phyloP scores from a whole-genome alignment of 305 asterid genomes.

The Nicotiana rustica region DNA sequence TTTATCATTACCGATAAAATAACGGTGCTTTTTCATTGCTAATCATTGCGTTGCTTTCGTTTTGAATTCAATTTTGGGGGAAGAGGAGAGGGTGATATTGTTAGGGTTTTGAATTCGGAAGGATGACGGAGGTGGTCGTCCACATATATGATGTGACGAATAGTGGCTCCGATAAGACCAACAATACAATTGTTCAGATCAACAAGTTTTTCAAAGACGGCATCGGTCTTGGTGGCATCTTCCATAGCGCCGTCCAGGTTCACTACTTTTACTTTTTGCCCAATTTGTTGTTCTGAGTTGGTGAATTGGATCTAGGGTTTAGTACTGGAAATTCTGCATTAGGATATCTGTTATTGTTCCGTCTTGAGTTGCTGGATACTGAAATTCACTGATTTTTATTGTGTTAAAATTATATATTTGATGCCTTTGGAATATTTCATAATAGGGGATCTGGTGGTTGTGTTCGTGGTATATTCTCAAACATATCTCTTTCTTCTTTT shows the following conservation, averaged over 20 bases:
- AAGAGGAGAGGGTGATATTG: slow-evolving; percentile 8
- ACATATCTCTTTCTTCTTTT: neutral
- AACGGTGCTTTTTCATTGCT: slow-evolving; percentile 18
- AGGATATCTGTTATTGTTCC: neutral
- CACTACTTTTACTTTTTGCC: neutral
- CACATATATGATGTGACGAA: slow-evolving; percentile 93
- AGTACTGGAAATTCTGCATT: neutral
- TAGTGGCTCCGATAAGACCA: slow-evolving; percentile 82
- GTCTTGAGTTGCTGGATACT: slow-evolving; percentile 11
- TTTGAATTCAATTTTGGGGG: neutral
- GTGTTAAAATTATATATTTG: neutral
- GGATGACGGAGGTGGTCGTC: slow-evolving; percentile 84
- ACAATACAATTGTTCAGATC: slow-evolving; percentile 88
- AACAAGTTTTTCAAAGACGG: slow-evolving; percentile 94
- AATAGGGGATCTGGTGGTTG: slow-evolving; percentile 27
- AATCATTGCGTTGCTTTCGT: slow-evolving; percentile 7
- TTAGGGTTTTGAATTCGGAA: slow-evolving; percentile 54
- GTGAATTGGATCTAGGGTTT: slow-evolving; percentile 33
- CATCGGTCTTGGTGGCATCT: slow-evolving; percentile 91
- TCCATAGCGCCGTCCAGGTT: slow-evolving; percentile 97
- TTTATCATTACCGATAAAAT: neutral
- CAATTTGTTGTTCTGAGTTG: slow-evolving; percentile 2
- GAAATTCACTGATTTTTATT: neutral
- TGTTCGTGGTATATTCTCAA: slow-evolving; percentile 1
- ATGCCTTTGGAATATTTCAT: slow-evolving; percentile 13